Conservation (phyloP, 176 grass and related monocot species). For the Melocanna baccifera region DNA sequence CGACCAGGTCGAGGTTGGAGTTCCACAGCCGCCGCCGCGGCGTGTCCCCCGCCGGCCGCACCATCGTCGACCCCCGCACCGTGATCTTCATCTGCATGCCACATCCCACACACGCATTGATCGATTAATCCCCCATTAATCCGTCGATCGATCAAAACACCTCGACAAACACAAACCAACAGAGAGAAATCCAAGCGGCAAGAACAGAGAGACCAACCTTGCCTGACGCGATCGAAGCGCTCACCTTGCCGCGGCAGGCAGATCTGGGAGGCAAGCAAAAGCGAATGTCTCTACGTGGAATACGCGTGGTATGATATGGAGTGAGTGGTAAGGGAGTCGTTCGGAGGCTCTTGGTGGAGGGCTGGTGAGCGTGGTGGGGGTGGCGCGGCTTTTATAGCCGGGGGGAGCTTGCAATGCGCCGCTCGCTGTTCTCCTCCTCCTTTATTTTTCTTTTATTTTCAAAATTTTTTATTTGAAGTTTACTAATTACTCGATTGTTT, state of each 20-base stretch:
- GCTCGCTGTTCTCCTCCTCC: too few relatives aligned
- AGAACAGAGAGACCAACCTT: neutral
- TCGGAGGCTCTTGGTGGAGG: conserved; percentile 60
- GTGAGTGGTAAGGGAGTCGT: neutral
- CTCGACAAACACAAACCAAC: neutral
- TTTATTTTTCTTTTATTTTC: neutral
- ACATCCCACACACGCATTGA: neutral
- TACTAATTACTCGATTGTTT: neutral
- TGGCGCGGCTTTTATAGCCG: conserved; percentile 38
- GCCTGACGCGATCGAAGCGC: neutral
- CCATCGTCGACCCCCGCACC: conserved; percentile 59
- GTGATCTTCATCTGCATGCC: conserved; percentile 55
- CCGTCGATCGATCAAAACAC: neutral
- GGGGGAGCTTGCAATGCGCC: neutral
- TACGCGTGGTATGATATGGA: neutral
- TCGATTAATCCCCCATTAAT: neutral
- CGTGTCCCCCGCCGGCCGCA: conserved; percentile 62
- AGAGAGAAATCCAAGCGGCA: neutral
- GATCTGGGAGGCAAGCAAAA: neutral
- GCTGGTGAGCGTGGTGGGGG: conserved; percentile 40
- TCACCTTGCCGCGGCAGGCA: neutral
- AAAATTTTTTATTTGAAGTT: neutral
- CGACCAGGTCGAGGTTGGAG: conserved; percentile 73
- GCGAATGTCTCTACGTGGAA: neutral
- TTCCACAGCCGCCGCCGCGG: conserved; percentile 64